Evolutionary conservation across 163 green algal genomes (phyloP).

Genomic region (Prototheca wickerhamii): DNA sequence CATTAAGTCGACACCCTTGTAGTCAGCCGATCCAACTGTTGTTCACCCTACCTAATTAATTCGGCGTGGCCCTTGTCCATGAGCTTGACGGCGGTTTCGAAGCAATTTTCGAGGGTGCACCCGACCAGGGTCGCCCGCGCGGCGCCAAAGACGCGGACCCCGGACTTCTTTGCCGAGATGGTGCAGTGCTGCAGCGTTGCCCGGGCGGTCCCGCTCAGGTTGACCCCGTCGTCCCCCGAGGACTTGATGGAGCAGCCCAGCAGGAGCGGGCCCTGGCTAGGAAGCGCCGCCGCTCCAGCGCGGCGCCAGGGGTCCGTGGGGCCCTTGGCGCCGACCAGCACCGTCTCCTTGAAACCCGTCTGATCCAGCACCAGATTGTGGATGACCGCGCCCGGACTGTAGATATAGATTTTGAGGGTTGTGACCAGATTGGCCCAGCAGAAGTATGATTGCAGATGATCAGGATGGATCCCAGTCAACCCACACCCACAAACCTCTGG

Average conservation of each 20-base stretch:
- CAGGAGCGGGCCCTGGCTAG: conserved; percentile 21
- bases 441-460: conserved; percentile 36
- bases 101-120: conserved; percentile 42
- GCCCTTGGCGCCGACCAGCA: conserved; percentile 26
- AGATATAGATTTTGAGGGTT: conserved; percentile 45
- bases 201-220: conserved; percentile 16
- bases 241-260: conserved; percentile 37
- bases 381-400: conserved; percentile 30
- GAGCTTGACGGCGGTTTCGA: conserved; percentile 39
- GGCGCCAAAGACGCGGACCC: conserved; percentile 30
- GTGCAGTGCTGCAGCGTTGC: conserved; percentile 31
- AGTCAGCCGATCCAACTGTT: too few relatives aligned
- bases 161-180: conserved; percentile 32
- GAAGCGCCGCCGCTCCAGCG: conserved; percentile 4
- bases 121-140: conserved; percentile 16
- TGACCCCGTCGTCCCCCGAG: conserved; percentile 50
- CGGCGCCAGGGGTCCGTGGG: too few relatives aligned
- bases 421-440: conserved; percentile 55
- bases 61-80: conserved; percentile 22
- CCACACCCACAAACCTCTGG: conserved; percentile 5
- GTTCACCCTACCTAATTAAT: background rate
- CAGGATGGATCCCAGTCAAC: conserved; percentile 36
- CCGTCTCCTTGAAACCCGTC: conserved; percentile 52
- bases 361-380: conserved; percentile 53
- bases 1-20: too few relatives aligned